Conservation (phyloP, 2,329 filamentous ascomycete species). For the Fusarium graminum region DNA sequence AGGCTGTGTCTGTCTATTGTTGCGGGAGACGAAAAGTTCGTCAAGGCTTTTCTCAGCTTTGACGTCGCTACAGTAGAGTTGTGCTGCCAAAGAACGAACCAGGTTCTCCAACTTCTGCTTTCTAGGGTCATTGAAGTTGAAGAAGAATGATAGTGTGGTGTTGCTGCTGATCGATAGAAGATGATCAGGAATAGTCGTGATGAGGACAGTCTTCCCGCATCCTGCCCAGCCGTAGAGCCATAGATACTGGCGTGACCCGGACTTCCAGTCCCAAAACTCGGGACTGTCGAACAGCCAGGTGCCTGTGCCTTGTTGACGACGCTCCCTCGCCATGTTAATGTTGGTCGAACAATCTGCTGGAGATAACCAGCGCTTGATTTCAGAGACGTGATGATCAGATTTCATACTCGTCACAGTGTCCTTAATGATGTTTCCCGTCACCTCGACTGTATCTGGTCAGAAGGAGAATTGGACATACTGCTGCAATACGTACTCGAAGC, state of each 20-base stretch:
- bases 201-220: conserved; percentile 42
- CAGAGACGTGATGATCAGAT: background rate
- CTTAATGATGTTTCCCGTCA: background rate
- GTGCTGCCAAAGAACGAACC: conserved; percentile 28
- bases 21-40: background rate
- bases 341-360: conserved; percentile 30
- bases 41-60: background rate
- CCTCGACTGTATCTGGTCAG: background rate
- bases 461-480: background rate
- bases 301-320: conserved; percentile 23
- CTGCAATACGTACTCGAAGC: background rate
- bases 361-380: conserved; percentile 31
- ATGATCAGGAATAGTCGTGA: conserved; percentile 31
- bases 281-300: fast-evolving
- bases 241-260: background rate
- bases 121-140: conserved; percentile 11
- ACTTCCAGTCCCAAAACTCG: fast-evolving
- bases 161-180: background rate
- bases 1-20: background rate
- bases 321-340: conserved; percentile 15
- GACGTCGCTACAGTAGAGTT: background rate
- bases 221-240: conserved; percentile 32
- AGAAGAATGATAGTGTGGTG: background rate
- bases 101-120: conserved; percentile 39
- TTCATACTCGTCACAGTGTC: background rate